Percentiles rank a stretch among this genome's conserved stretches.
Evolutionary conservation across 2,329 filamentous ascomycete genomes (phyloP).

Genomic region (Sarocladium oryzae): DNA sequence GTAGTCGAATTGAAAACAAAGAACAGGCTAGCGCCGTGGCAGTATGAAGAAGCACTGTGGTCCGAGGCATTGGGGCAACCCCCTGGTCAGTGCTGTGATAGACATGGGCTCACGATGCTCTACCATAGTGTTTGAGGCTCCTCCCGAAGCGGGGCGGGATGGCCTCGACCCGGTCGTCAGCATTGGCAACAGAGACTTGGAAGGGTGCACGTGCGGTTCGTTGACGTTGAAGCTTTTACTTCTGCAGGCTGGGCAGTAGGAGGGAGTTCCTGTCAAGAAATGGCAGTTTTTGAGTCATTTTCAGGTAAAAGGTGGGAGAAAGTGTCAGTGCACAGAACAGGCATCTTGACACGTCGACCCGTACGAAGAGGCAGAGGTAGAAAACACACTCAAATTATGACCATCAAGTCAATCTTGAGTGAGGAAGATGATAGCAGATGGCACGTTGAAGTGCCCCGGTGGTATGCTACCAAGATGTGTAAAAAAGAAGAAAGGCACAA

Average conservation of each 20-base stretch:
- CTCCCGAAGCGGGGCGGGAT: slow-evolving; percentile 5
- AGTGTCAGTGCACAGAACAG: not conserved
- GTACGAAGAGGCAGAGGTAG: too few species aligned
- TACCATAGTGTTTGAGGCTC: slow-evolving; percentile 5
- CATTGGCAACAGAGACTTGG: not conserved
- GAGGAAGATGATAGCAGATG: too few species aligned
- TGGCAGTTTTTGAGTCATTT: not conserved
- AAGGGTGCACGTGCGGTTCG: too few species aligned
- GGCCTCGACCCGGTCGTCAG: not conserved
- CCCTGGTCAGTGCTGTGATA: not conserved
- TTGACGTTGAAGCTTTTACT: not conserved
- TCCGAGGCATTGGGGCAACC: not conserved
- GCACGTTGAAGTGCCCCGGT: too few species aligned
- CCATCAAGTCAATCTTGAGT: too few species aligned
- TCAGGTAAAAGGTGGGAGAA: not conserved
- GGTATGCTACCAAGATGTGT: too few species aligned
- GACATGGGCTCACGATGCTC: too few species aligned
- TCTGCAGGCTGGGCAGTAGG: not conserved
- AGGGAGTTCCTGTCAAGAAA: not conserved
- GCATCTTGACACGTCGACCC: too few species aligned
- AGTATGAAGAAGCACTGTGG: too few species aligned
- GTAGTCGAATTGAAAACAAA: too few species aligned
- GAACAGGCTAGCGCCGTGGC: too few species aligned
- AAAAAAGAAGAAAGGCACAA: not conserved
- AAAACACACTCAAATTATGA: too few species aligned